These are phyloP conservation scores for Pseudogymnoascus sp. DNA, from an alignment of 2,329 filamentous ascomycete species.

Conservation along the genomic window DNA sequence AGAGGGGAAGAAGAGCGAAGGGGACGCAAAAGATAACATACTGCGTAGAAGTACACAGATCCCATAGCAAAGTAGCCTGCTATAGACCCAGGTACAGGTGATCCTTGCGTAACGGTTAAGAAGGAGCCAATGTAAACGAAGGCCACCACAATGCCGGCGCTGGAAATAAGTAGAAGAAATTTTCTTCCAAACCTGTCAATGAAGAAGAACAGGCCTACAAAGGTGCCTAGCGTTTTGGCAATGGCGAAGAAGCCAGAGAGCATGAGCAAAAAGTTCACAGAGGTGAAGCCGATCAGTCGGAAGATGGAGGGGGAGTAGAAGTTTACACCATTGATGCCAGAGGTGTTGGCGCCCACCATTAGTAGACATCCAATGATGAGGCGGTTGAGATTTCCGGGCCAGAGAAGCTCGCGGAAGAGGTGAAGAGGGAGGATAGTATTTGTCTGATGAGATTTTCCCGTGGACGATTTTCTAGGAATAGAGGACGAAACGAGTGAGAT, in stretches of 20 bases:
- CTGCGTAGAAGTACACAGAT: conserved; percentile 20
- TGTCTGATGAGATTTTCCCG: not conserved
- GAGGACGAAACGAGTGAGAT: not conserved
- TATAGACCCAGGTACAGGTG: conserved; percentile 9
- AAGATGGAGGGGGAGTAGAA: conserved; percentile 22
- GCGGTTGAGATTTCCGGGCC: conserved; percentile 18
- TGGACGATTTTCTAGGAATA: not conserved
- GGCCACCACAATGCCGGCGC: conserved; percentile 11
- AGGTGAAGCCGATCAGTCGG: conserved; percentile 18
- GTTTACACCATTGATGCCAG: conserved; percentile 22
- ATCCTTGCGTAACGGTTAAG: conserved; percentile 16
- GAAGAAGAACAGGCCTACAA: not conserved
- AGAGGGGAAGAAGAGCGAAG: not conserved
- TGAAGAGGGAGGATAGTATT: not conserved
- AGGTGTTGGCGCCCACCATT: conserved; percentile 22
- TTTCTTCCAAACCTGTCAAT: conserved; percentile 8
- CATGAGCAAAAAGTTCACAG: conserved; percentile 18
- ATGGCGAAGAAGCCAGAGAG: conserved; percentile 15
- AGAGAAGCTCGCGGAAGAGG: conserved; percentile 15
- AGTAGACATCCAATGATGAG: conserved; percentile 17
- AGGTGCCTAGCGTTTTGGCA: not conserved
- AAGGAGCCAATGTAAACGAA: conserved; percentile 23
- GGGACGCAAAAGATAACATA: conserved; percentile 5
- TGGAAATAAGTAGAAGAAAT: not conserved
- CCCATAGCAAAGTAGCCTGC: conserved; percentile 19